phyloP scores from a whole-genome alignment of 2,329 filamentous ascomycete species.

The Phyllosticta citribraziliensis region DNA sequence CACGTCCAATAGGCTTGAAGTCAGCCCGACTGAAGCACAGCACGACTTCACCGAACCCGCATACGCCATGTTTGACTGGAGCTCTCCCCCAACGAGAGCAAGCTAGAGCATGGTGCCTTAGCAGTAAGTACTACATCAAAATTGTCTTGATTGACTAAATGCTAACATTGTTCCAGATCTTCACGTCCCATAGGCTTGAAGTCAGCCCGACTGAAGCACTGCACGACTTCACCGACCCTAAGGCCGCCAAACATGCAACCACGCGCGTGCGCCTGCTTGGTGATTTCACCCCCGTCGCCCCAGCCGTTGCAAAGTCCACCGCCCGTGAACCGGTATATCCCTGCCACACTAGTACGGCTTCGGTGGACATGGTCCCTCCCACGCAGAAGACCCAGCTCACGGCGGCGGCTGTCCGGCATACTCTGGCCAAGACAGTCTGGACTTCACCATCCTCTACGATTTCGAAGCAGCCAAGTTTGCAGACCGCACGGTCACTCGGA shows the following conservation, averaged over 20 bases:
- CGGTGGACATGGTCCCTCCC: background rate
- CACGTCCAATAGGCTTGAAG: slow-evolving; percentile 1
- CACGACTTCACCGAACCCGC: background rate
- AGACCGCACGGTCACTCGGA: no score
- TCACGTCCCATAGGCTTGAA: background rate
- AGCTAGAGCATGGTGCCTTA: background rate
- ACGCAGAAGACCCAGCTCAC: background rate
- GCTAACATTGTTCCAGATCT: background rate
- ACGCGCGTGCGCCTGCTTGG: slow-evolving; percentile 1
- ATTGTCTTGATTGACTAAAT: background rate
- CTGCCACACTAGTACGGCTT: slow-evolving; percentile 3
- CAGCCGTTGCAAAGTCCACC: background rate
- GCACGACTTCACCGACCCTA: slow-evolving; percentile 1
- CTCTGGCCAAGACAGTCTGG: slow-evolving; percentile 1
- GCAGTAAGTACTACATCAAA: background rate
- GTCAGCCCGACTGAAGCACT: background rate
- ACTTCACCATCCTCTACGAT: background rate
- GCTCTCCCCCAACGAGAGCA: no score
- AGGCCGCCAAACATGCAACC: background rate
- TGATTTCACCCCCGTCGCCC: slow-evolving; percentile 7
- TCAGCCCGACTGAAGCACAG: background rate
- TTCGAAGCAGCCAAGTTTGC: no score
- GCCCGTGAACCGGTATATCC: slow-evolving; percentile 1
- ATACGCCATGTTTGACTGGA: no score
- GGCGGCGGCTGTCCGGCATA: background rate